Conservation (phyloP, 208 protist species). For the Balamuthia mandrillaris region DNA sequence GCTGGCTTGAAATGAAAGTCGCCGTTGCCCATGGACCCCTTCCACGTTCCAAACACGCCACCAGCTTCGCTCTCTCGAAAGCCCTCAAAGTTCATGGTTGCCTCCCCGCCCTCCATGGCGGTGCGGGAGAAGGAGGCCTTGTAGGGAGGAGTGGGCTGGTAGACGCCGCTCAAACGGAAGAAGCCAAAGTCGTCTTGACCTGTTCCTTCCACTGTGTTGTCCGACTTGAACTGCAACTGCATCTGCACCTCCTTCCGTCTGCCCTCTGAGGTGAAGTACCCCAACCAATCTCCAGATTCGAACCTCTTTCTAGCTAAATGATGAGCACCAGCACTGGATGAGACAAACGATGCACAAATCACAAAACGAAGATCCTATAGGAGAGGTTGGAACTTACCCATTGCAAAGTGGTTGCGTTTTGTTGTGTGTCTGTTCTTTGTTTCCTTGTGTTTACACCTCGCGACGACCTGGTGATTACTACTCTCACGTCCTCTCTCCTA, state of each 20-base stretch:
- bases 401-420: too few relatives aligned
- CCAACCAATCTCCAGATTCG: neutral
- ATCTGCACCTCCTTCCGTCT: neutral
- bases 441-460: too few relatives aligned
- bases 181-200: neutral
- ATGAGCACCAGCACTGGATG: neutral
- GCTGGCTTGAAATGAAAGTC: conserved; percentile 14
- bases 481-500: too few relatives aligned
- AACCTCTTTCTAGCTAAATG: neutral
- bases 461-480: too few relatives aligned
- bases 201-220: neutral
- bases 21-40: neutral
- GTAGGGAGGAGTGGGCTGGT: conserved; percentile 1
- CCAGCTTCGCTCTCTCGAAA: conserved; percentile 1
- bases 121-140: neutral
- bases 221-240: neutral
- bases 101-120: neutral
- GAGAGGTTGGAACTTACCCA: too few relatives aligned
- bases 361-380: too few relatives aligned
- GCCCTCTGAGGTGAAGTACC: neutral
- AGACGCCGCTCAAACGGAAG: neutral
- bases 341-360: neutral
- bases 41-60: conserved; percentile 17
- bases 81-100: neutral
- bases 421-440: too few relatives aligned